Percentiles rank a stretch among this genome's conserved stretches.
These are phyloP conservation scores for Patellaria atrata DNA, from an alignment of 495 filamentous ascomycete genomes.

Conservation along the genomic window DNA sequence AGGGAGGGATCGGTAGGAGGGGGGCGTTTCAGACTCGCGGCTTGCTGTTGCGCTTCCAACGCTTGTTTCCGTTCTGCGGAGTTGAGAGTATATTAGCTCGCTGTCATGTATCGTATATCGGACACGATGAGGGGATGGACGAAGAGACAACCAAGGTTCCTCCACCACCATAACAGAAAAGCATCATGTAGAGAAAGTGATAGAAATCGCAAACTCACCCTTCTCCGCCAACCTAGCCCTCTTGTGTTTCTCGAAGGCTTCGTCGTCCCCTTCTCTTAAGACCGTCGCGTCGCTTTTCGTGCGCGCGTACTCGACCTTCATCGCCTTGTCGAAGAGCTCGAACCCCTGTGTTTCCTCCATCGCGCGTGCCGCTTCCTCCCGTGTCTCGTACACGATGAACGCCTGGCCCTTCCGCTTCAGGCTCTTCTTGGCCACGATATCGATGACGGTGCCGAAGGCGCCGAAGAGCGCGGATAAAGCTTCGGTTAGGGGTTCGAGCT, in stretches of 20 bases:
- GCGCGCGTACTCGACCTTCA: conserved; percentile 73
- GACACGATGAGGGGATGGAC: no score
- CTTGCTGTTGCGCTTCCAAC: conserved; percentile 62
- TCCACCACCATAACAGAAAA: background rate
- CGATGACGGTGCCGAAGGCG: conserved; percentile 80
- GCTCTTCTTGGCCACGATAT: conserved; percentile 85
- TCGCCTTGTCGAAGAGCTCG: conserved; percentile 84
- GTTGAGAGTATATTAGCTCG: background rate
- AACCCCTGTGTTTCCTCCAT: conserved; percentile 89
- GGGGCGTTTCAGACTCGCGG: conserved; percentile 69
- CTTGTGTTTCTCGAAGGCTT: conserved; percentile 83
- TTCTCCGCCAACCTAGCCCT: conserved; percentile 76
- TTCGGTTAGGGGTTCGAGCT: conserved; percentile 60
- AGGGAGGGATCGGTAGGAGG: conserved; percentile 35
- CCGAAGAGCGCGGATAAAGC: conserved; percentile 67
- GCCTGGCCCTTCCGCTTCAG: conserved; percentile 90
- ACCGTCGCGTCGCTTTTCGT: conserved; percentile 84
- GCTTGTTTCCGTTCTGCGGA: conserved; percentile 79
- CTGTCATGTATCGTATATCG: no score
- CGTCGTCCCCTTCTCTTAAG: conserved; percentile 48
- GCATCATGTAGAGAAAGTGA: background rate
- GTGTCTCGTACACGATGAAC: conserved; percentile 81
- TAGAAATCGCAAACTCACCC: conserved; percentile 49
- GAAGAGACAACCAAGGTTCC: background rate
- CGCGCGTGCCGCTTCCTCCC: conserved; percentile 60